Evolutionary conservation across 371 early-diverging fungal genomes (phyloP), one percentile per base, ranked within the genome.

Genomic region (Choanephora cucurbitarum): DNA sequence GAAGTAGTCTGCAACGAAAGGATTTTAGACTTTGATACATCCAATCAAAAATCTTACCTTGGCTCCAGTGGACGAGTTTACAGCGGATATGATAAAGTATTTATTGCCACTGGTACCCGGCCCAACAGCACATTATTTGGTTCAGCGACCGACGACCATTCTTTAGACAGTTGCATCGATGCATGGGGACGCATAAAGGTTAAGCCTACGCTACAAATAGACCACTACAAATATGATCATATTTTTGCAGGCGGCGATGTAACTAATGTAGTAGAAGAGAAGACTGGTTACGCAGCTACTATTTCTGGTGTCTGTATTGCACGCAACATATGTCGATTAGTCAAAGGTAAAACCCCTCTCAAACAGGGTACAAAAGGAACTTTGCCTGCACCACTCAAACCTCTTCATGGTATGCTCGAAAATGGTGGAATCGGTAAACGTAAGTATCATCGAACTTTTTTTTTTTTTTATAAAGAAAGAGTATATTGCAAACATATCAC

Each of bases 181-280:
- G 55, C 44, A 24, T 61, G 66, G 57, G 79, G 79, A 5, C 59
- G 76, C 28, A 80, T 90, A 49, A 68, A 74, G 13, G 85, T 88
- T 44, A 72, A 71, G 22, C 75, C 81, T 22, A 87, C 88, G 4
- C 61, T 86, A 45, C 90, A 90, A 62, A 47, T 90, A 5, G 75
- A 75, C 34, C 79, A 86, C 41, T 75, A 67, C 6, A 75, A 68
- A 15, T 77, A 84, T 21, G 67, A 71, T 1, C 75, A 84, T 50
- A 82, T 90, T 50, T 88, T 88, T 60, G 81, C 87, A 2, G 84
- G 86, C 2, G 90, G 90, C 5, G 90, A 90, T 58, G 84, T 82
- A 21, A 77, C 82, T 33, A 82, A 85, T 21, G 72, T 80, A 0
- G 70, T 74, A 18, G 86, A 85, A 53, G 84, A 85, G 67, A 83